phyloP scores from a whole-genome alignment of 2,329 filamentous ascomycete genomes.

The Raffaelea albimanens region DNA sequence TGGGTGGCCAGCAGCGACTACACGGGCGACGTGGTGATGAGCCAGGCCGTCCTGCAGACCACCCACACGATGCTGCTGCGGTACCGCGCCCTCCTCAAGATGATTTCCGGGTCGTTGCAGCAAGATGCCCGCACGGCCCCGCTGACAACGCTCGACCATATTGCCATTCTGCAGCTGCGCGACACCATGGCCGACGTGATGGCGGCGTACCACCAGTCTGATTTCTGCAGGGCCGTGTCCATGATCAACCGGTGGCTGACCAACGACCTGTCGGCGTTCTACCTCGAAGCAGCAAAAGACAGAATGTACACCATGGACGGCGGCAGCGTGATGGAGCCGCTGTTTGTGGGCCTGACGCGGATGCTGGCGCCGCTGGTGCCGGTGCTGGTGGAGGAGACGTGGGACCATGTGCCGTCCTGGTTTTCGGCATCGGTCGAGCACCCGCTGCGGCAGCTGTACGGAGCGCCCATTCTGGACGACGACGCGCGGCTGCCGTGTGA shows the following conservation, averaged over 20 bases:
- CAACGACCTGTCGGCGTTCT: slow-evolving; percentile 81
- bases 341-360: slow-evolving; percentile 63
- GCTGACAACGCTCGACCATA: slow-evolving; percentile 56
- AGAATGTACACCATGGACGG: slow-evolving; percentile 75
- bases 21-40: slow-evolving; percentile 76
- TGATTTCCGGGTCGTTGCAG: slow-evolving; percentile 70
- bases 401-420: slow-evolving; percentile 62
- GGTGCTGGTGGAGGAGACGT: slow-evolving; percentile 77
- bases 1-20: slow-evolving; percentile 93
- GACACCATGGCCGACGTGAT: slow-evolving; percentile 57
- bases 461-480: slow-evolving; percentile 33
- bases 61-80: slow-evolving; percentile 73
- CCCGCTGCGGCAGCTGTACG: slow-evolving; percentile 40
- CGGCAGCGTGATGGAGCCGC: slow-evolving; percentile 51
- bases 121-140: slow-evolving; percentile 39
- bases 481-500: slow-evolving; percentile 29
- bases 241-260: slow-evolving; percentile 73
- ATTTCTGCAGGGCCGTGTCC: slow-evolving; percentile 72
- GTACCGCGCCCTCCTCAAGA: slow-evolving; percentile 82
- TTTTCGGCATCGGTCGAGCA: slow-evolving; percentile 32
- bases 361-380: slow-evolving; percentile 79
- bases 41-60: slow-evolving; percentile 64
- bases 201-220: slow-evolving; percentile 57
- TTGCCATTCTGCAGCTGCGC: slow-evolving; percentile 67
- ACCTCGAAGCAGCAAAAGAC: slow-evolving; percentile 88